Base-by-base conservation (phyloP, 2,329 filamentous ascomycete genomes). In the Eurotiales sp. region DNA sequence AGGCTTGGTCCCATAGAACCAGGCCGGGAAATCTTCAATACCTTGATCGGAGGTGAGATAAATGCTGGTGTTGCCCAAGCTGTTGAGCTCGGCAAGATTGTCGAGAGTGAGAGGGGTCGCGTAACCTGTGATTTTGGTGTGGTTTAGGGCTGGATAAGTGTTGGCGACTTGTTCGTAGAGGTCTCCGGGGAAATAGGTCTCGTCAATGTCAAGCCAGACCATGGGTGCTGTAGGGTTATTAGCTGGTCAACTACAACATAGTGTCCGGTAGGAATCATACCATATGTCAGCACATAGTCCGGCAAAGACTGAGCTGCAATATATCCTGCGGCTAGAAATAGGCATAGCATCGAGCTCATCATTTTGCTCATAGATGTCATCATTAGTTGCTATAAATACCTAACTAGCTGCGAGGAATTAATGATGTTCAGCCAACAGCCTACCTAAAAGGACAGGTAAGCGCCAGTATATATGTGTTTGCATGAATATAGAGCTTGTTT, bases 1-100 rank as follows among this genome's bases (percentile, higher is more conserved):
- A 0, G 83, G 83, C 6, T 66, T 70, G 1, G 79, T 74, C 17
- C 84, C 84, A 25, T 72, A 58, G 39, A 80, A 70, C 74, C 75
- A 81, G 8, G 62, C 37, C 3, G 69, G 67, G 14, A 52, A 52
- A 5, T 64, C 70, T 43, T 71, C 68, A 8, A 79, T 74, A 14
- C 78, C 76, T 37, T 75, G 66, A 12, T 67, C 66, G 3, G 77
- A 77, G 1, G 77, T 79, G 8, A 81, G 59, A 52, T 73, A 80
- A 6, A 80, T 70, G 44, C 73, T 68, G 1, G 59, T 62, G 29
- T 76, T 75, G 0, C 73, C 75, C 49, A 70, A 63, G 3, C 53
- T 44, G 53, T 80, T 79, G 10, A 81, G 66, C 3, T 58, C 53
- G 55, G 76, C 66, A n/a, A 81, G 66, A 46, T 79, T 79, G 25